Percentiles rank a stretch among this genome's conserved stretches.
Conservation (phyloP, 176 grass and related monocot species). For the Triticum dicoccoides region DNA sequence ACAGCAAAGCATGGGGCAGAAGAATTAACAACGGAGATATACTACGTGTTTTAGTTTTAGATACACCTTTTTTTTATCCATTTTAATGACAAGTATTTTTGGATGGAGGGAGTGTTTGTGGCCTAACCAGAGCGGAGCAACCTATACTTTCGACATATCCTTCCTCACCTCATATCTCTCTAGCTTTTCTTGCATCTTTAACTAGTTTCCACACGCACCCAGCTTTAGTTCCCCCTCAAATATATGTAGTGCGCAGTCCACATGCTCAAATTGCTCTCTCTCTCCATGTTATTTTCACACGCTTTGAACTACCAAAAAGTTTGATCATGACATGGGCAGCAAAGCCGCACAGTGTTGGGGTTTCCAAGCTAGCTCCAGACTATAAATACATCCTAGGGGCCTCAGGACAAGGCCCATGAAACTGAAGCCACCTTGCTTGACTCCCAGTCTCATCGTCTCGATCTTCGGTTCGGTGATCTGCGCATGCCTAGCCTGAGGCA, state of each 20-base stretch:
- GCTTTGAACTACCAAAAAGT: conserved; percentile 9
- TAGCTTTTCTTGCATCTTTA: conserved; percentile 5
- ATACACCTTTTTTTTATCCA: too few species aligned
- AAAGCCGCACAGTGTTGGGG: not conserved
- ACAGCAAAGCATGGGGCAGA: too few species aligned
- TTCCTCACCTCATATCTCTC: not conserved
- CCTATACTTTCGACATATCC: not conserved
- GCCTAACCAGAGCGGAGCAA: not conserved
- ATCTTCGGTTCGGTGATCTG: not conserved
- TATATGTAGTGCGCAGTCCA: not conserved
- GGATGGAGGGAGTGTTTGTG: not conserved
- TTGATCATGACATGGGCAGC: not conserved
- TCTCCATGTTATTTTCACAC: not conserved
- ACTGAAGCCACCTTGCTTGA: not conserved
- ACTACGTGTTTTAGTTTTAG: not conserved
- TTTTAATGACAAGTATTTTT: too few species aligned
- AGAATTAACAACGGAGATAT: too few species aligned
- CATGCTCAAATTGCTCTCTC: not conserved
- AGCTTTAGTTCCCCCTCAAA: not conserved
- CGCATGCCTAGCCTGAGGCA: conserved; percentile 23
- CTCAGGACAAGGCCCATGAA: conserved; percentile 43
- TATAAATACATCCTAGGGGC: conserved; percentile 55
- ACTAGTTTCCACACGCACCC: conserved; percentile 8
- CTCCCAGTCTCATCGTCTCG: not conserved
- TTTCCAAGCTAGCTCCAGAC: not conserved